Percentiles rank a stretch among this genome's conserved stretches.
These are phyloP conservation scores for Trifolium dubium DNA, from an alignment of 306 rosid species.

Conservation along the genomic window DNA sequence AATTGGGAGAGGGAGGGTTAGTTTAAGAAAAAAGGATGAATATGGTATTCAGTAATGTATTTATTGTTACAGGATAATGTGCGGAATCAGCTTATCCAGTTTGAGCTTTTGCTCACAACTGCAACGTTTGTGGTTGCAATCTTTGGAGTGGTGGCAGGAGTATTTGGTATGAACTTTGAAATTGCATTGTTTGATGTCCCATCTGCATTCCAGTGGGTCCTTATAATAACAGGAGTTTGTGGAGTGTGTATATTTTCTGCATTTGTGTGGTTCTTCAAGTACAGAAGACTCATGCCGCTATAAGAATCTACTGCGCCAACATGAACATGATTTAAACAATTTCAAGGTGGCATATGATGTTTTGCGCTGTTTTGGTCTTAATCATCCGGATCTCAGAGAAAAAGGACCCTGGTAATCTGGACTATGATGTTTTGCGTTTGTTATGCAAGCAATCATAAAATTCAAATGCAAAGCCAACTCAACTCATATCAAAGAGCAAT, in stretches of 20 bases:
- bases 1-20: constrained; percentile 20
- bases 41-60: background rate
- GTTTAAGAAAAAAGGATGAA: background rate
- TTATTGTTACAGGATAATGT: constrained; percentile 79
- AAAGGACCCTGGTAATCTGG: background rate
- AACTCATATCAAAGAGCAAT: constrained; percentile 39
- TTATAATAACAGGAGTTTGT: constrained; percentile 70
- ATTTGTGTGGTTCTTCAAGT: constrained; percentile 94
- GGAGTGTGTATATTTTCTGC: constrained; percentile 78
- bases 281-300: constrained; percentile 96
- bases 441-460: constrained; percentile 23
- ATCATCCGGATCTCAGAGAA: background rate
- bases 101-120: constrained; percentile 93
- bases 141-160: constrained; percentile 96
- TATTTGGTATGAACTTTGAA: constrained; percentile 91
- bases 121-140: constrained; percentile 97
- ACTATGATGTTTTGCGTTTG: constrained; percentile 20
- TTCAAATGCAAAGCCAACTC: constrained; percentile 32
- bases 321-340: constrained; percentile 29
- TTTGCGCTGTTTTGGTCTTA: constrained; percentile 22
- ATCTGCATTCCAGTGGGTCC: constrained; percentile 88
- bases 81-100: constrained; percentile 95
- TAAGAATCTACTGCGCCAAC: constrained; percentile 48
- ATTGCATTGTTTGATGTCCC: constrained; percentile 67
- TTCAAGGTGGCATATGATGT: constrained; percentile 12